Base-by-base conservation (phyloP, 192 early-diverging fungal species). In the Linnemannia exigua region DNA sequence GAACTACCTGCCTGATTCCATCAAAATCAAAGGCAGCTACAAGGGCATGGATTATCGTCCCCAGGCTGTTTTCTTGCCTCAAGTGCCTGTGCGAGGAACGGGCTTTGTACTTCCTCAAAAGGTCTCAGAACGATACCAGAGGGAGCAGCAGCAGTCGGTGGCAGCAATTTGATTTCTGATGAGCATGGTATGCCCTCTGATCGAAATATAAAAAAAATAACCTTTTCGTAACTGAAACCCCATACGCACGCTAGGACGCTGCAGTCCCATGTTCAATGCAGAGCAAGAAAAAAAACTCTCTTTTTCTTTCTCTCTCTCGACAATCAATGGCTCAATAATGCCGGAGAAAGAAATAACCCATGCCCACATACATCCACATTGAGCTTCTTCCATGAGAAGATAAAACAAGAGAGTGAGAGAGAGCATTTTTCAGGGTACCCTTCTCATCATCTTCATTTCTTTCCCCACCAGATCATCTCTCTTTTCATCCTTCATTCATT, bases 211-310 rank as follows among this genome's bases (percentile, higher is more conserved):
- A 36, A 70, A 2, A 22, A 35, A n/a, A n/a, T n/a, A n/a, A n/a
- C n/a, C n/a, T n/a, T n/a, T n/a, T n/a, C n/a, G n/a, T n/a, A n/a
- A n/a, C n/a, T n/a, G n/a, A n/a, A n/a, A n/a, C n/a, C n/a, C n/a
- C n/a, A n/a, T n/a, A n/a, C n/a, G n/a, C n/a, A n/a, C n/a, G n/a
- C n/a, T n/a, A n/a, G n/a, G n/a, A n/a, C n/a, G n/a, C n/a, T n/a
- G n/a, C n/a, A n/a, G n/a, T n/a, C n/a, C n/a, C n/a, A n/a, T n/a
- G n/a, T n/a, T n/a, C n/a, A n/a, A 15, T 51, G 35, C 16, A 51
- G 50, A 52, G 36, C 41, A 63, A 36, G 7, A 68, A 48, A 50
- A 66, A 38, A 31, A 35, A 25, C 37, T 25, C 41, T 86, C 78
- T 35, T 86, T 74, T 6, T 44, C 9, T 44, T 44, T 67, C 28